Evolutionary conservation across 257 asterid species (phyloP).

Genomic region (Solanum lignicaule): DNA sequence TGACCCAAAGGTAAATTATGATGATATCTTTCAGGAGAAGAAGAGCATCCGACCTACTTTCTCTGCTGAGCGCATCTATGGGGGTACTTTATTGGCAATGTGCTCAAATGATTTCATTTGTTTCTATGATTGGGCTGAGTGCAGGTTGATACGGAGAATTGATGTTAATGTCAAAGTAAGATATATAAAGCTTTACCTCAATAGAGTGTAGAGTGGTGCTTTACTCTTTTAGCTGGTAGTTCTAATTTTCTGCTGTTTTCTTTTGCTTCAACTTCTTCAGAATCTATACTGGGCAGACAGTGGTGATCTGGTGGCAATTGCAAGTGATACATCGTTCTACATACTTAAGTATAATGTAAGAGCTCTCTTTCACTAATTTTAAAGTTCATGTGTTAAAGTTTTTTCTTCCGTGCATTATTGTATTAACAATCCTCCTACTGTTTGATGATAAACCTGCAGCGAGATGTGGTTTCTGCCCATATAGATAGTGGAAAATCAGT

Average conservation of each 20-base stretch:
- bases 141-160: conserved; percentile 82
- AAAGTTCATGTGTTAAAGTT: not conserved
- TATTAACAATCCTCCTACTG: not conserved
- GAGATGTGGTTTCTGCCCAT: conserved; percentile 89
- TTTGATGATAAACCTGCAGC: conserved; percentile 41
- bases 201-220: not conserved
- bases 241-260: not conserved
- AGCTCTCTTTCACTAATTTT: not conserved
- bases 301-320: conserved; percentile 81
- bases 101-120: conserved; percentile 89
- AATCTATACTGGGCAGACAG: conserved; percentile 95
- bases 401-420: not conserved
- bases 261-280: conserved; percentile 29
- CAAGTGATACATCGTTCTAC: conserved; percentile 76
- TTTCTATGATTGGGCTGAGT: conserved; percentile 90
- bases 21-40: conserved; percentile 64
- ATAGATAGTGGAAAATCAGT: conserved; percentile 78
- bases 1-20: conserved; percentile 1
- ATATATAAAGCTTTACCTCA: not conserved
- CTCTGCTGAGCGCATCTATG: conserved; percentile 85
- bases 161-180: conserved; percentile 92
- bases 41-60: conserved; percentile 92
- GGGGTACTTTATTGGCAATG: conserved; percentile 81
- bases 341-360: conserved; percentile 69
- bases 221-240: not conserved